These are phyloP conservation scores for Neonectria neomacrospora DNA, from an alignment of 2,329 filamentous ascomycete species.

Conservation along the genomic window DNA sequence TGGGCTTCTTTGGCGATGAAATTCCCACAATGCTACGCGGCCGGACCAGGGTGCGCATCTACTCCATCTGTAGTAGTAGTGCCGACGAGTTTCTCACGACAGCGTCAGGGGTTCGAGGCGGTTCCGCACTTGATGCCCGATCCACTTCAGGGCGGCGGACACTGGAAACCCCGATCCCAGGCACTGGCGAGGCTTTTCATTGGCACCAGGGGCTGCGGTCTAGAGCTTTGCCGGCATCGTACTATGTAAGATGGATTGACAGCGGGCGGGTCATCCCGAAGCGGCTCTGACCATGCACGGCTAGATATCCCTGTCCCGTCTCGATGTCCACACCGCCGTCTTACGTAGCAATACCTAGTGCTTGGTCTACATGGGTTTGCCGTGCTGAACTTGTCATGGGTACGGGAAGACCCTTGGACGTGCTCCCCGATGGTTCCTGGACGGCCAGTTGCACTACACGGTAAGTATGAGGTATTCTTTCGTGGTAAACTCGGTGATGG, in stretches of 20 bases:
- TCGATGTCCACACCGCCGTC: conserved; percentile 1
- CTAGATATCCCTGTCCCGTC: not conserved
- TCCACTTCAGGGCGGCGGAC: not conserved
- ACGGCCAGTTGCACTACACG: not conserved
- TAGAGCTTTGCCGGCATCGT: not conserved
- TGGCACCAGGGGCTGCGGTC: not conserved
- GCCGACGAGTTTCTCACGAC: not conserved
- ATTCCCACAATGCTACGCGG: not conserved
- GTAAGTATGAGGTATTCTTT: not conserved
- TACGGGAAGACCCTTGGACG: not conserved
- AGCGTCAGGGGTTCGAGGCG: not conserved
- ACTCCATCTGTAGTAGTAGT: not conserved
- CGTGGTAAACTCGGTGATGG: not conserved
- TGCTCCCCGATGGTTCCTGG: not conserved
- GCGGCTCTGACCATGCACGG: not conserved
- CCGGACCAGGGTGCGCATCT: not conserved
- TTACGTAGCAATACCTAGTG: not conserved
- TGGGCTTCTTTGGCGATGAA: not conserved
- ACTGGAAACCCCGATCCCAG: conserved; percentile 1
- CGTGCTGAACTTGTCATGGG: not conserved
- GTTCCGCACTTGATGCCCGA: not conserved
- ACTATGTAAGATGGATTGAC: not conserved
- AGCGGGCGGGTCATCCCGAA: not conserved
- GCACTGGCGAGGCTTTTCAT: not conserved
- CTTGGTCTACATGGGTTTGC: too few relatives aligned